phyloP scores from a whole-genome alignment of 306 rosid species.

The Coriaria nepalensis region DNA sequence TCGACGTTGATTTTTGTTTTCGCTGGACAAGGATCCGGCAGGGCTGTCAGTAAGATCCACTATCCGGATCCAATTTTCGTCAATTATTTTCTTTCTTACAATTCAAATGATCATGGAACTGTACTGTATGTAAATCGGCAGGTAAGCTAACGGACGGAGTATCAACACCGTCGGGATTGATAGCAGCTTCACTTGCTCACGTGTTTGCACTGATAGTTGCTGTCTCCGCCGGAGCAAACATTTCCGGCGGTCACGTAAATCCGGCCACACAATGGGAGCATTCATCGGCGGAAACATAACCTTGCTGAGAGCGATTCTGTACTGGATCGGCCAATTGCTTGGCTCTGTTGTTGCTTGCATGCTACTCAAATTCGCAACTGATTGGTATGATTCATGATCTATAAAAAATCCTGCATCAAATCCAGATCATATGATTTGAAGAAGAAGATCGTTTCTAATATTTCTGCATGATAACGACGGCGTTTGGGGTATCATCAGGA shows the following conservation, averaged over 20 bases:
- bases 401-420: too few species aligned
- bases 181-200: conserved; percentile 59
- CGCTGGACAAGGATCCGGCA: conserved; percentile 79
- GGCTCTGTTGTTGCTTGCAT: conserved; percentile 75
- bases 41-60: conserved; percentile 46
- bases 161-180: conserved; percentile 44
- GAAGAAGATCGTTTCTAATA: too few species aligned
- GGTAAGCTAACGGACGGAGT: conserved; percentile 49
- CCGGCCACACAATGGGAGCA: conserved; percentile 79
- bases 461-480: conserved; percentile 22
- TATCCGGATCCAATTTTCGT: not conserved
- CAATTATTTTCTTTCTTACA: not conserved
- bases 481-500: conserved; percentile 38
- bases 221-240: conserved; percentile 67
- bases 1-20: conserved; percentile 70
- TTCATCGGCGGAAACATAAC: conserved; percentile 72
- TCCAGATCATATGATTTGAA: not conserved
- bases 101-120: too few species aligned
- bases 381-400: conserved; percentile 20
- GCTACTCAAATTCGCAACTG: conserved; percentile 64
- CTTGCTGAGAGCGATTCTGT: conserved; percentile 39
- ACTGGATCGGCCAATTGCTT: conserved; percentile 69
- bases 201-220: conserved; percentile 71
- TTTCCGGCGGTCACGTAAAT: conserved; percentile 82
- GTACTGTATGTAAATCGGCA: conserved; percentile 11